Evolutionary conservation across 768 basidiomycete species (phyloP).

Genomic region (Auriscalpium vulgare): DNA sequence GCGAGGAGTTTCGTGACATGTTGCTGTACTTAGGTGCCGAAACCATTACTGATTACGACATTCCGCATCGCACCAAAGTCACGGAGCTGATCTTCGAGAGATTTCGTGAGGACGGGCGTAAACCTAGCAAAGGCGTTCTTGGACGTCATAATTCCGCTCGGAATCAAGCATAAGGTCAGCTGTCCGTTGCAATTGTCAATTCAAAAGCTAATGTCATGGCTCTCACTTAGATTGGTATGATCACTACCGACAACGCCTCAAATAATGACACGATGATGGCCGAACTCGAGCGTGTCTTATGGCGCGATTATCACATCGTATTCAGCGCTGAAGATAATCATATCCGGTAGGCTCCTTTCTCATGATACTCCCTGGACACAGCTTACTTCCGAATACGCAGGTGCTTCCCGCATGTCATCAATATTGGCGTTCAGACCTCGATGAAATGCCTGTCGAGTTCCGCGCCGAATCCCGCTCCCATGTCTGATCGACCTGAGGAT

Average conservation of each 20-base stretch:
- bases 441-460: background rate
- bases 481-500: background rate
- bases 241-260: slow-evolving; percentile 24
- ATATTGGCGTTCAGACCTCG: slow-evolving; percentile 3
- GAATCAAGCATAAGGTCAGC: slow-evolving; percentile 10
- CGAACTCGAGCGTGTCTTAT: slow-evolving; percentile 6
- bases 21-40: too few species aligned
- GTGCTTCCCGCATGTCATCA: slow-evolving; percentile 16
- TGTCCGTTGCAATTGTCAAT: slow-evolving; percentile 3
- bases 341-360: slow-evolving; percentile 4
- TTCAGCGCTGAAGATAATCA: slow-evolving; percentile 14
- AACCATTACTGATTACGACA: too few species aligned
- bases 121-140: slow-evolving; percentile 30
- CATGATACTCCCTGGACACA: background rate
- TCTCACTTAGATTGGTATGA: slow-evolving; percentile 29
- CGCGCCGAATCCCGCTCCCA: background rate
- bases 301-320: background rate
- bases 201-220: slow-evolving; percentile 17
- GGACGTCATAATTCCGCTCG: slow-evolving; percentile 19
- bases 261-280: slow-evolving; percentile 21
- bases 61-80: too few species aligned
- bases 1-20: too few species aligned
- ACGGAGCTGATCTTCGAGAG: too few species aligned
- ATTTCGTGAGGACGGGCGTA: slow-evolving; percentile 18
- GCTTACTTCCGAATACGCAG: background rate